Percentiles rank a stretch among this genome's conserved stretches.
phyloP scores from a whole-genome alignment of 805 yeast genomes.

The Babjeviella inositovora region DNA sequence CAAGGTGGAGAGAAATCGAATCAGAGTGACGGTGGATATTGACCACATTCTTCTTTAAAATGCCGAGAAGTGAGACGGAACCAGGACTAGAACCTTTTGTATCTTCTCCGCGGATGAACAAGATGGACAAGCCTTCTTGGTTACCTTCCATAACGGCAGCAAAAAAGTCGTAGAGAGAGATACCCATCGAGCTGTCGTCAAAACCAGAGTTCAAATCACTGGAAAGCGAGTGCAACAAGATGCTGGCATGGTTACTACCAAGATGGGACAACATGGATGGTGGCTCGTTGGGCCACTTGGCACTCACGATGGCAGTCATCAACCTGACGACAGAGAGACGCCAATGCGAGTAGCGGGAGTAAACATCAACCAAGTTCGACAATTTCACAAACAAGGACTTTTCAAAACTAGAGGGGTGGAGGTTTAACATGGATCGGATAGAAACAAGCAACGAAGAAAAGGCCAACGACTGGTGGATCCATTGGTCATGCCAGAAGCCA shows the following conservation, averaged over 20 bases:
- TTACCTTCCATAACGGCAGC: constrained; percentile 53
- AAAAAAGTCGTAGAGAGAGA: constrained; percentile 44
- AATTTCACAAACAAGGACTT: constrained; percentile 34
- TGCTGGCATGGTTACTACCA: constrained; percentile 45
- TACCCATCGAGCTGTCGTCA: constrained; percentile 33
- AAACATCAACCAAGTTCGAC: constrained; percentile 40
- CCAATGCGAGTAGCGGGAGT: constrained; percentile 27
- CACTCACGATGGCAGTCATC: constrained; percentile 38
- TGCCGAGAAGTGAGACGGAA: constrained; percentile 27
- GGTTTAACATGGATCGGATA: constrained; percentile 31
- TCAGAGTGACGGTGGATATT: constrained; percentile 40
- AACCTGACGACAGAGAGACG: constrained; percentile 37
- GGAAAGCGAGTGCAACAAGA: constrained; percentile 43
- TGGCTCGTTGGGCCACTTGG: constrained; percentile 36
- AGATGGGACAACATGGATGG: constrained; percentile 77
- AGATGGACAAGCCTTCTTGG: constrained; percentile 65
- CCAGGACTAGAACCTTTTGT: constrained; percentile 5
- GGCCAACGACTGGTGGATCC: constrained; percentile 33
- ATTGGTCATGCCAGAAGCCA: constrained; percentile 29
- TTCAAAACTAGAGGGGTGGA: constrained; percentile 53
- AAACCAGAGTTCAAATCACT: constrained; percentile 41
- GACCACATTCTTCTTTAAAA: constrained; percentile 37
- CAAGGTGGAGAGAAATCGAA: constrained; percentile 45
- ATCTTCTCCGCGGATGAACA: constrained; percentile 46
- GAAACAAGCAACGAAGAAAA: constrained; percentile 41